phyloP scores from a whole-genome alignment of 352 stramenopile genomes.

The Phytophthora nicotianae region DNA sequence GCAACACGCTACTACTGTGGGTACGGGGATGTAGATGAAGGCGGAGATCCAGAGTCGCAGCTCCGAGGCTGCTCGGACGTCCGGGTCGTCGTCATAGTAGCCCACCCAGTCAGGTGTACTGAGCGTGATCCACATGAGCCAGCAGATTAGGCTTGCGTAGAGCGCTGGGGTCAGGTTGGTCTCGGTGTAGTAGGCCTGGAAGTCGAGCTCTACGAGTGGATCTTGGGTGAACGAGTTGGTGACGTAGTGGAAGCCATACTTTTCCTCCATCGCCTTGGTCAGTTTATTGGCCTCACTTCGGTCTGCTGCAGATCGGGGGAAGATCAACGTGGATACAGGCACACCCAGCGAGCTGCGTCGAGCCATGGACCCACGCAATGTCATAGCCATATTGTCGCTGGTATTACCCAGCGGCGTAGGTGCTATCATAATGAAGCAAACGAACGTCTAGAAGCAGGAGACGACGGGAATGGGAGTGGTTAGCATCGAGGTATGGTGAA shows the following conservation, averaged over 20 bases:
- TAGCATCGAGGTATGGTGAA: background rate
- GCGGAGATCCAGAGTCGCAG: constrained; percentile 53
- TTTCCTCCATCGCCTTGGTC: constrained; percentile 71
- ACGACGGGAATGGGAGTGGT: background rate
- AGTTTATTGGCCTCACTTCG: constrained; percentile 73
- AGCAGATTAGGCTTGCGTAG: constrained; percentile 65
- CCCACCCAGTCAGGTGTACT: constrained; percentile 47
- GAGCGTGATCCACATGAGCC: constrained; percentile 58
- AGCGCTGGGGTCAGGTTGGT: constrained; percentile 67
- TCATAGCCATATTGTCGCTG: constrained; percentile 14
- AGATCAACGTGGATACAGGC: constrained; percentile 73
- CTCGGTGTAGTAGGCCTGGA: constrained; percentile 78
- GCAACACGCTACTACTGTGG: constrained; percentile 55
- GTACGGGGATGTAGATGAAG: constrained; percentile 66
- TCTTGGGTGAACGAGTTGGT: constrained; percentile 74
- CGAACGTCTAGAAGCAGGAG: background rate
- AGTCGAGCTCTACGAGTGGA: constrained; percentile 71
- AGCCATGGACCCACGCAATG: constrained; percentile 23
- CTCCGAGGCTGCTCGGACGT: constrained; percentile 34
- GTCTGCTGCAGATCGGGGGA: constrained; percentile 67
- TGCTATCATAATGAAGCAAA: constrained; percentile 16
- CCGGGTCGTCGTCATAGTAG: constrained; percentile 44
- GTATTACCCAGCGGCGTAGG: constrained; percentile 21
- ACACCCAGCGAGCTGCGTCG: constrained; percentile 69
- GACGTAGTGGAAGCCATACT: constrained; percentile 85